Evolutionary conservation across 2,329 filamentous ascomycete genomes (phyloP), one percentile per base, ranked within the genome.

Genomic region (Apiospora phragmitis): DNA sequence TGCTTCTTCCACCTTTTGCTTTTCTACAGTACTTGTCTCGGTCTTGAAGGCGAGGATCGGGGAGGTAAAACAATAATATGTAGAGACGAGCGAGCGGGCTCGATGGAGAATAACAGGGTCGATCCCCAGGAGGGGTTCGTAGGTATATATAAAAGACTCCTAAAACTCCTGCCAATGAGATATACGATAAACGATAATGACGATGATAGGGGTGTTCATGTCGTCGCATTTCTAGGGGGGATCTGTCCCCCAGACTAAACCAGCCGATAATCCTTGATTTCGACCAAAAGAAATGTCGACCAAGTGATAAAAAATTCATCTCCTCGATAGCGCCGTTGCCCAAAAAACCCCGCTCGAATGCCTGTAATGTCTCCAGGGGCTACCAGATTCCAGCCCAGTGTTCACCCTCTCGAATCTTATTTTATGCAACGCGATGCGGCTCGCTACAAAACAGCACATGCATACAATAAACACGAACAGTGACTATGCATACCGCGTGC

Each of bases 361-460:
- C 32, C 55, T 67, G 24, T 32, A 26, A 67, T 67, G 49, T 6
- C 47, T 29, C 32, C 29, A 24, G 26, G 59, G 24, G 51, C 41
- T 62, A 69, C 68, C 68, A 69, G 49, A 41, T 42, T 69, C 68
- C 68, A 69, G 68, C 49, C 68, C 35, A 69, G 68, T 62, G 43
- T 62, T 41, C 51, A n/a, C 65, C 62, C n/a, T 35, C 45, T 67
- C 65, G 21, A 62, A 62, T 62, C 32, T 38, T 35, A 16, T 62
- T 29, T 62, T 62, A 18, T 18, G 49, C 26, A 3, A 62, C 35
- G 51, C 51, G 32, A 62, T 62, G 32, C 55, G 55, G 35, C 35
- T 9, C 21, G 24, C 11, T 38, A 62, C 21, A 59, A n/a, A 24
- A 38, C 55, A 62, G 11, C 55, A 62, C 55, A 38, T 21, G 21